Conservation (phyloP, 345 rosid genomes). For the Salix arbutifolia region DNA sequence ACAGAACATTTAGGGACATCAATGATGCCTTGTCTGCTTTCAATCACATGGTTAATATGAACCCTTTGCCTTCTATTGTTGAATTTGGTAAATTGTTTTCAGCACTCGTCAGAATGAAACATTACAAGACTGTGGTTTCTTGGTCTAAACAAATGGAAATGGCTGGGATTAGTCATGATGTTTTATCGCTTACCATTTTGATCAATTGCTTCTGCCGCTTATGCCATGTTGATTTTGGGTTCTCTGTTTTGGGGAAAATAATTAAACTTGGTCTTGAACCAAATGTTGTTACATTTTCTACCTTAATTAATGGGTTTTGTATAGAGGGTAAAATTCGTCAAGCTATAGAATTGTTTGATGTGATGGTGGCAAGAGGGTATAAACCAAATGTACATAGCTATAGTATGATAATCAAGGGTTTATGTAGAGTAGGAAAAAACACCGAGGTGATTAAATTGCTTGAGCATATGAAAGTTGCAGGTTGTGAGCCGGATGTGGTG, state of each 20-base stretch:
- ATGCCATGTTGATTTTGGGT: neutral
- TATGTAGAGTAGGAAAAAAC: neutral
- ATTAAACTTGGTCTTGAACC: neutral
- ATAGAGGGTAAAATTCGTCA: neutral
- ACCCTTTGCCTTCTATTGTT: neutral
- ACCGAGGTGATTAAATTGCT: neutral
- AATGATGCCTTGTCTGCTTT: neutral
- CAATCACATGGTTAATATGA: neutral
- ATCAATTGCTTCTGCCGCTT: slow-evolving; percentile 1
- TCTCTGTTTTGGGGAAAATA: neutral
- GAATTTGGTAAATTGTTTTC: neutral
- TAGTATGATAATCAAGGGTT: neutral
- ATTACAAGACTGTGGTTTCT: neutral
- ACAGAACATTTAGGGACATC: neutral
- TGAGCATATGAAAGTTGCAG: slow-evolving; percentile 12
- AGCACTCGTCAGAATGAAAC: neutral
- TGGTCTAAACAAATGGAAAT: neutral
- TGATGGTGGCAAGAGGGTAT: neutral
- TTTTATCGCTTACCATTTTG: neutral
- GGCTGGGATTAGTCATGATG: neutral
- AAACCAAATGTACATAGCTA: neutral
- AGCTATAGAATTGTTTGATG: neutral
- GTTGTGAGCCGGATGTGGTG: slow-evolving; percentile 15
- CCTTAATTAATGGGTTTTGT: neutral
- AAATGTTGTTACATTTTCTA: neutral